Evolutionary conservation across 805 yeast genomes (phyloP), one percentile per base, ranked within the genome.

Genomic region (Peterozyma toletana): DNA sequence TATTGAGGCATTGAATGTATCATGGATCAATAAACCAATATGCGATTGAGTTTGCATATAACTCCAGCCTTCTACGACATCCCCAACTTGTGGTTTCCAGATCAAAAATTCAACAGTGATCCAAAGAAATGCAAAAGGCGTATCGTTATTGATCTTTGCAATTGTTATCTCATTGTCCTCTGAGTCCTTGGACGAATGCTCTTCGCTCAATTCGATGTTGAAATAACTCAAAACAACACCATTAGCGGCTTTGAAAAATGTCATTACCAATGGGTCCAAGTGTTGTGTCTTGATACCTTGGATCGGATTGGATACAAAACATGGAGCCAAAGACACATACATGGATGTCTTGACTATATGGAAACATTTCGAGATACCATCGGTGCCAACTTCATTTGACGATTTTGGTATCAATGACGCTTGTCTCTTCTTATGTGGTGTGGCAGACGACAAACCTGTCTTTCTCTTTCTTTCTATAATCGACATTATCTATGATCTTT

Each of bases 11-110:
- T 93, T 93, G 69, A 93, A 93, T 1, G 95, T 87, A 64, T 93
- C 98, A 60, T 87, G 90, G 40, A 93, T 72, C 51, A 93, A 73
- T 48, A 93, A 70, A 48, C 97, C 98, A 54, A 93, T 84, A 59
- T 93, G 99, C 7, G 96, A 83, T 14, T 95, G 96, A 2, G 96
- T 83, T 67, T 91, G 97, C 77, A 91, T 81, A 67, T 87, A 88
- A 43, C 84, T 75, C 70, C 80, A 75, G 11, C 99, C 99, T 61
- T 90, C 95, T 15, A 93, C 65, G 1, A 73, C 66, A 57, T 93
- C 97, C 3, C 95, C 96, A n/a, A 79, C 69, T 53, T 78, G 78
- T 4, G 99, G 99, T 54, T 75, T 78, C 98, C 99, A 93, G 40
- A 89, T 77, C 44, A 88, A 70, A 39, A 93, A 71, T 43, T 88